Evolutionary conservation across 2,329 filamentous ascomycete species (phyloP).

Genomic region (Onygenales sp.): DNA sequence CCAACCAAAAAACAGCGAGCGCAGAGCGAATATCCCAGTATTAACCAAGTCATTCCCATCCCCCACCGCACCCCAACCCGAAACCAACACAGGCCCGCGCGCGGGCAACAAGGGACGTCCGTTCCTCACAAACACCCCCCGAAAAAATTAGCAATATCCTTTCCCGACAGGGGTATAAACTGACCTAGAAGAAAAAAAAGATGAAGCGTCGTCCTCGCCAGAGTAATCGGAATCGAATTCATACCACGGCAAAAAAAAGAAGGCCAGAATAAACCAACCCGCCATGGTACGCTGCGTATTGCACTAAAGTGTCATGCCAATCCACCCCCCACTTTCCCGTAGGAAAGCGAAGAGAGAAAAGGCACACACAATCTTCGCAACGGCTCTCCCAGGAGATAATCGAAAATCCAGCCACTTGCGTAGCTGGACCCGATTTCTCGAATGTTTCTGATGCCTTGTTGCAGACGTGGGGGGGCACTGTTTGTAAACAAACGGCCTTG

Average conservation of each 20-base stretch:
- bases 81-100: no score
- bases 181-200: constrained; percentile 40
- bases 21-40: no score
- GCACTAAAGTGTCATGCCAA: constrained; percentile 72
- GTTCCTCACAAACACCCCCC: not conserved
- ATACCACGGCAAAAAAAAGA: constrained; percentile 37
- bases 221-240: constrained; percentile 91
- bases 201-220: constrained; percentile 68
- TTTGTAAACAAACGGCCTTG: constrained; percentile 7
- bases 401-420: constrained; percentile 17
- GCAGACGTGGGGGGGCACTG: constrained; percentile 55
- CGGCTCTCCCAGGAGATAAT: constrained; percentile 63
- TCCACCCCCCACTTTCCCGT: not conserved
- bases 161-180: constrained; percentile 23
- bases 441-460: constrained; percentile 86
- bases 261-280: constrained; percentile 28
- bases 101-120: not conserved
- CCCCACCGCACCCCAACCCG: no score
- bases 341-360: constrained; percentile 3
- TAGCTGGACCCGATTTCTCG: constrained; percentile 42
- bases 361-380: constrained; percentile 83
- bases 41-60: no score
- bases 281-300: constrained; percentile 71
- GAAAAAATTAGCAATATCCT: constrained; percentile 26
- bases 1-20: no score